A percentile compares a stretch with the other conserved stretches of the same genome.
These are phyloP conservation scores for Apiotrichum montevideense DNA, from an alignment of 1,284 basidiomycete genomes.

Conservation along the genomic window DNA sequence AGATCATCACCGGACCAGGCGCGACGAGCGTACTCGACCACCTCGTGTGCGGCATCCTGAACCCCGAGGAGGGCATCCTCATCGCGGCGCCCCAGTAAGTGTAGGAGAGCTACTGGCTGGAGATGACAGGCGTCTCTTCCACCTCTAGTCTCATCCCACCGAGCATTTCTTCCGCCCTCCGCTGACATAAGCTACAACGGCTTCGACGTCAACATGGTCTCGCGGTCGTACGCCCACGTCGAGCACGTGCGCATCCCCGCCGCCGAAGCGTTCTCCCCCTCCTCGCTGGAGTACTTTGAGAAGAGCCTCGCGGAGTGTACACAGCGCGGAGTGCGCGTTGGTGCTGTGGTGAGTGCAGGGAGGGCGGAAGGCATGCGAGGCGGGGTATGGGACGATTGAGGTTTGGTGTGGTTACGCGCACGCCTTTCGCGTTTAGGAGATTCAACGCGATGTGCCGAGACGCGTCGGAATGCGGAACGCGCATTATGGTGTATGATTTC, in stretches of 20 bases:
- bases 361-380: too few relatives aligned
- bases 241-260: slow-evolving; percentile 9
- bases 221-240: slow-evolving; percentile 2
- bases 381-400: too few relatives aligned
- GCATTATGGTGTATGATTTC: too few relatives aligned
- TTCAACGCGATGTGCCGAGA: too few relatives aligned
- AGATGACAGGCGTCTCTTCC: background rate
- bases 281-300: slow-evolving; percentile 13
- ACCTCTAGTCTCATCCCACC: background rate
- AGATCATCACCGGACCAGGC: slow-evolving; percentile 32
- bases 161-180: background rate
- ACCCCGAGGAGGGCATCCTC: slow-evolving; percentile 33
- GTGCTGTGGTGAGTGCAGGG: slow-evolving; percentile 29
- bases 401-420: too few relatives aligned
- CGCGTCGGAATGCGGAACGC: too few relatives aligned
- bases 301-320: slow-evolving; percentile 19
- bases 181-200: slow-evolving; percentile 26
- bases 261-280: slow-evolving; percentile 1
- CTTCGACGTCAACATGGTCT: slow-evolving; percentile 26
- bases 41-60: slow-evolving; percentile 29
- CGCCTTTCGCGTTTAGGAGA: too few relatives aligned
- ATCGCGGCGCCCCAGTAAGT: slow-evolving; percentile 29
- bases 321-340: slow-evolving; percentile 25
- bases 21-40: slow-evolving; percentile 33
- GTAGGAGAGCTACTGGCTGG: background rate